Conservation (phyloP, 2,329 filamentous ascomycete genomes). For the Penicillium crustosum region DNA sequence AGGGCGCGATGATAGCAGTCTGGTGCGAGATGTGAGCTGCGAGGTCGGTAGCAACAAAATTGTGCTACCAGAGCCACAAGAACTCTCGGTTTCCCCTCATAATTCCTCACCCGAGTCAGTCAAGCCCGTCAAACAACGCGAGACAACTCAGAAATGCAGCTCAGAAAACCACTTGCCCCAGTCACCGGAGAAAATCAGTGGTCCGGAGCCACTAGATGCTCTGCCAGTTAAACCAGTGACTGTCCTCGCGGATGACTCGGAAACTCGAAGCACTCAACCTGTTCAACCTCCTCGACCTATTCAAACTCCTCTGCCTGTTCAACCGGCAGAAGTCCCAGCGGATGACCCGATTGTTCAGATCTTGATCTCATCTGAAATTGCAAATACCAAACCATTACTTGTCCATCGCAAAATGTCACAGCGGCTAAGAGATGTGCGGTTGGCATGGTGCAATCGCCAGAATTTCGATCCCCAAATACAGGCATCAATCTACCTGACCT, state of each 20-base stretch:
- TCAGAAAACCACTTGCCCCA: neutral
- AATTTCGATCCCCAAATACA: slow-evolving; percentile 51
- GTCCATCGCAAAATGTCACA: slow-evolving; percentile 68
- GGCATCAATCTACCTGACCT: slow-evolving; percentile 71
- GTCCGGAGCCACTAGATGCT: neutral
- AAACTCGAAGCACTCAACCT: neutral
- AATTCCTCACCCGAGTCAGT: neutral
- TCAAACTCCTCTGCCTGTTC: neutral
- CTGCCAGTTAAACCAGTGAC: neutral
- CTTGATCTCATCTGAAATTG: slow-evolving; percentile 67
- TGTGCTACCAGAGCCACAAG: neutral
- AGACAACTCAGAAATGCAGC: neutral
- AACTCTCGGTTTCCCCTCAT: neutral
- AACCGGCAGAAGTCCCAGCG: slow-evolving; percentile 2
- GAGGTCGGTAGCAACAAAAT: neutral
- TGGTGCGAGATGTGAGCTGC: no score
- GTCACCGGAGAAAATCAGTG: neutral
- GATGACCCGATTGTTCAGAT: slow-evolving; percentile 60
- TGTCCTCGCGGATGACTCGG: neutral
- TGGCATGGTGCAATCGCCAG: slow-evolving; percentile 69
- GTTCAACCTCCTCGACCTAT: neutral
- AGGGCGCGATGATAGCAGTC: neutral
- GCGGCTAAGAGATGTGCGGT: slow-evolving; percentile 64
- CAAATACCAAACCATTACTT: slow-evolving; percentile 59
- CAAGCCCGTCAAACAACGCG: neutral